A percentile compares a stretch with the other conserved stretches of the same genome.
These are phyloP conservation scores for Yamadazyma aaseri DNA, from an alignment of 1,139 yeast genomes.

Conservation along the genomic window DNA sequence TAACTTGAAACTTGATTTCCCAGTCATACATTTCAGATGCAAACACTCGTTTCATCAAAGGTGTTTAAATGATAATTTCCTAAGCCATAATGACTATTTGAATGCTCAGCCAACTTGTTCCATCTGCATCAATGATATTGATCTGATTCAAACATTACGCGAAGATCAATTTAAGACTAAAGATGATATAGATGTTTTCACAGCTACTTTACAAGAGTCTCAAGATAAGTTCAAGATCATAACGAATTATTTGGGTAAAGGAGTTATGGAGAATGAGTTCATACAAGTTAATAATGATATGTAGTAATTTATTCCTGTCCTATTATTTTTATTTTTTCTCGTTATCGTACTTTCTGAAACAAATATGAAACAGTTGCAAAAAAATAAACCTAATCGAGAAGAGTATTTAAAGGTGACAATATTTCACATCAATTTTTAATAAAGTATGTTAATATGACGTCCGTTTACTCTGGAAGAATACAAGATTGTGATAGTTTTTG, in stretches of 20 bases:
- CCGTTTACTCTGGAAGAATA: no score
- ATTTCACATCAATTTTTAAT: no score
- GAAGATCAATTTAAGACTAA: constrained; percentile 61
- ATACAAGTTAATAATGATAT: constrained; percentile 15
- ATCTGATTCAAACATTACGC: constrained; percentile 59
- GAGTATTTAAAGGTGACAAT: no score
- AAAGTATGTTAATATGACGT: no score
- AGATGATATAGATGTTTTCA: constrained; percentile 63
- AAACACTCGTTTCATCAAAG: constrained; percentile 84
- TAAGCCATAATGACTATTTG: constrained; percentile 17
- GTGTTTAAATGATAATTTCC: constrained; percentile 57
- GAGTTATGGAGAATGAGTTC: constrained; percentile 63
- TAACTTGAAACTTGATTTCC: constrained; percentile 66
- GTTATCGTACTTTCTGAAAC: constrained; percentile 17
- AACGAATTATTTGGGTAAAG: constrained; percentile 82
- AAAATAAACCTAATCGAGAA: no score
- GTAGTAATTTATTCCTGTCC: background rate
- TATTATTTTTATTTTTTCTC: no score
- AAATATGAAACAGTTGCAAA: constrained; percentile 12
- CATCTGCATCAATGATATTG: constrained; percentile 65
- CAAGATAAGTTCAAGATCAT: constrained; percentile 72
- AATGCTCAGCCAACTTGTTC: constrained; percentile 53
- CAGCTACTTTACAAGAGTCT: constrained; percentile 54
- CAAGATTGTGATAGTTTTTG: no score
- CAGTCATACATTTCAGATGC: constrained; percentile 83